These are phyloP conservation scores for Entoloma clypeatum DNA, from an alignment of 1,284 basidiomycete species.

Conservation along the genomic window DNA sequence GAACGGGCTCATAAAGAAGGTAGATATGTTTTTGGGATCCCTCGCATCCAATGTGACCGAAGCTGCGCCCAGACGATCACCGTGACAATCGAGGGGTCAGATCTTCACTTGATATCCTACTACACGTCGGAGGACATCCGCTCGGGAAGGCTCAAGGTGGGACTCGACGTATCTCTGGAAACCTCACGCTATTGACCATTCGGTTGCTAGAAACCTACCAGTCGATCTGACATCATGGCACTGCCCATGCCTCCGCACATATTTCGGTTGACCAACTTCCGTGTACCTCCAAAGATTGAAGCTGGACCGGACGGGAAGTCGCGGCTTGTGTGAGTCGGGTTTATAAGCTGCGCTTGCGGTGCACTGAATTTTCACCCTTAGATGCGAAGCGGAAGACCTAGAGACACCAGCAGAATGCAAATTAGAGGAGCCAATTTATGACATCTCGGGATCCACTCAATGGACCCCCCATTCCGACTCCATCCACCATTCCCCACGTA, in stretches of 20 bases:
- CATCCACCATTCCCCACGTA: slow-evolving; percentile 25
- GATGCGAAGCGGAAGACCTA: slow-evolving; percentile 43
- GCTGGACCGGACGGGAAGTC: slow-evolving; percentile 57
- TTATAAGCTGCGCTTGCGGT: background rate
- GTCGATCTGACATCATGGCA: slow-evolving; percentile 59
- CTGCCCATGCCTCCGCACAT: slow-evolving; percentile 66
- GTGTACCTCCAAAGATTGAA: slow-evolving; percentile 68
- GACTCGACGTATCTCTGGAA: background rate
- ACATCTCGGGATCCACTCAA: slow-evolving; percentile 34
- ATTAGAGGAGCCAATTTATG: slow-evolving; percentile 41
- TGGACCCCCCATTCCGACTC: slow-evolving; percentile 32
- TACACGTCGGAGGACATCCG: slow-evolving; percentile 75
- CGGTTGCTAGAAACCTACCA: slow-evolving; percentile 47
- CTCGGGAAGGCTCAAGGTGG: slow-evolving; percentile 53
- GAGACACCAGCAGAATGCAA: slow-evolving; percentile 40
- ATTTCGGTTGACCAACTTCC: slow-evolving; percentile 67
- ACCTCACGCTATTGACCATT: background rate
- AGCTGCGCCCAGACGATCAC: slow-evolving; percentile 64
- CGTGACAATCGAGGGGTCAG: slow-evolving; percentile 68
- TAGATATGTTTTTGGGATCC: slow-evolving; percentile 23
- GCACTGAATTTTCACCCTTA: slow-evolving; percentile 16
- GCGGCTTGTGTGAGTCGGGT: slow-evolving; percentile 50
- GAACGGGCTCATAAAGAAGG: slow-evolving; percentile 72
- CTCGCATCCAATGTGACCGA: slow-evolving; percentile 6
- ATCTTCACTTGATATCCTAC: slow-evolving; percentile 78